phyloP scores from a whole-genome alignment of 768 basidiomycete genomes.

The Crassisporium funariophilum region DNA sequence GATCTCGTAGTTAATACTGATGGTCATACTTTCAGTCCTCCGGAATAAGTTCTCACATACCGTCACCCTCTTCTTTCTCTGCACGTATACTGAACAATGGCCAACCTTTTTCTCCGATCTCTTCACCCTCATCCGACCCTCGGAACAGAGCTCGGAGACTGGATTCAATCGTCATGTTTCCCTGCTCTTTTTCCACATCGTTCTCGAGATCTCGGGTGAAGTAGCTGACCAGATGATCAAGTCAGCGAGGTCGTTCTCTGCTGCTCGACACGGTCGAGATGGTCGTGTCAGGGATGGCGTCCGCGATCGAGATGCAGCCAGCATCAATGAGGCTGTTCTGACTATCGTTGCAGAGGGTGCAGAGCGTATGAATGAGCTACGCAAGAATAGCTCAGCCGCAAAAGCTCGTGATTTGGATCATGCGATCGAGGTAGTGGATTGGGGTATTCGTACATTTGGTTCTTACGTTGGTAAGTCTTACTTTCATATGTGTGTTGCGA shows the following conservation, averaged over 20 bases:
- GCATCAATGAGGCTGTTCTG: constrained; percentile 85
- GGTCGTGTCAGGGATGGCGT: constrained; percentile 86
- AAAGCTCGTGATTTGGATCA: constrained; percentile 57
- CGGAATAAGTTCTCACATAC: constrained; percentile 96
- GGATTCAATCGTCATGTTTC: constrained; percentile 84
- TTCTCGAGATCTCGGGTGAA: constrained; percentile 95
- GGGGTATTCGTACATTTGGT: constrained; percentile 89
- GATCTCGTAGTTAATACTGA: not conserved
- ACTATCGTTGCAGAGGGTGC: constrained; percentile 76
- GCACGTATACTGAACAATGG: constrained; percentile 85
- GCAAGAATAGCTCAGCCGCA: constrained; percentile 44
- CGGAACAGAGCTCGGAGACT: constrained; percentile 55
- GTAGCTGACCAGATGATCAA: constrained; percentile 96
- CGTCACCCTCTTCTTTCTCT: constrained; percentile 84
- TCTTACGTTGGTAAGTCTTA: constrained; percentile 86
- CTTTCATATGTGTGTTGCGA: not conserved
- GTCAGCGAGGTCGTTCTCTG: constrained; percentile 73
- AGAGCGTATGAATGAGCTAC: constrained; percentile 54
- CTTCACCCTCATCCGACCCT: constrained; percentile 69
- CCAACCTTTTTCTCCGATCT: constrained; percentile 82
- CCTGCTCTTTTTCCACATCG: constrained; percentile 86
- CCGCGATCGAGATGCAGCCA: constrained; percentile 83
- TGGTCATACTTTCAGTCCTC: constrained; percentile 57
- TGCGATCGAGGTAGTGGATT: constrained; percentile 80
- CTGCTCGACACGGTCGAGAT: constrained; percentile 78